Percentiles rank a stretch among this genome's conserved stretches.
Conservation (phyloP, 768 basidiomycete species). For the Pisolithus orientalis region DNA sequence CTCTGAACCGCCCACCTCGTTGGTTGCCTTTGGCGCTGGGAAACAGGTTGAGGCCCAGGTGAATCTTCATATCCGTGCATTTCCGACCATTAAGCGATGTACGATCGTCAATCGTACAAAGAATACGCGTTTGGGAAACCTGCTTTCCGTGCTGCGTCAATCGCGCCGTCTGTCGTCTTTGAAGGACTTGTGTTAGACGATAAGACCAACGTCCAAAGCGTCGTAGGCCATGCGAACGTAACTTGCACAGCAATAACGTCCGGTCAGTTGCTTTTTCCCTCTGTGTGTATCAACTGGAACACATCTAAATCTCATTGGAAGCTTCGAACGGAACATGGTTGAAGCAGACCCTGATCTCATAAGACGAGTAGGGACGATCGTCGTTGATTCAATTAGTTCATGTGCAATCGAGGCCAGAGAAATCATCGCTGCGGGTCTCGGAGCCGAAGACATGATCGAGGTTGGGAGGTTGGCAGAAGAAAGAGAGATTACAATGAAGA, state of each 20-base stretch:
- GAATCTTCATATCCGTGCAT: constrained; percentile 52
- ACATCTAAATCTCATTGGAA: constrained; percentile 74
- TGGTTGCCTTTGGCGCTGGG: constrained; percentile 72
- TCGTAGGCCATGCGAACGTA: constrained; percentile 29
- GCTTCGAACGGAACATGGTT: constrained; percentile 53
- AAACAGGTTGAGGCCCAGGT: constrained; percentile 64
- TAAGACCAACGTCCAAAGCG: constrained; percentile 2
- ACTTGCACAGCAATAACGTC: constrained; percentile 76
- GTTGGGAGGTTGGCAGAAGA: constrained; percentile 54
- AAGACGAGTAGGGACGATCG: constrained; percentile 46
- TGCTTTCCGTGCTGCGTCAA: constrained; percentile 27
- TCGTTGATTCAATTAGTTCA: constrained; percentile 71
- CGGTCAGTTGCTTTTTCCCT: constrained; percentile 61
- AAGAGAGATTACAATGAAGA: constrained; percentile 3
- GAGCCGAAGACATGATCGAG: constrained; percentile 45
- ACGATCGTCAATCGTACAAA: constrained; percentile 59
- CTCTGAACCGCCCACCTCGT: constrained; percentile 12
- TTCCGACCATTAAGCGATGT: constrained; percentile 45
- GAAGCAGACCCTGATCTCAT: constrained; percentile 52
- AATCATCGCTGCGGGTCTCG: constrained; percentile 43
- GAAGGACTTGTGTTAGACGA: constrained; percentile 7
- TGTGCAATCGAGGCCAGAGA: constrained; percentile 78
- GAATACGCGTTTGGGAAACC: constrained; percentile 40
- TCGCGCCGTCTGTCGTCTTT: constrained; percentile 23
- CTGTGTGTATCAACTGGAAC: constrained; percentile 52